phyloP scores from a whole-genome alignment of 78 protist genomes.

The Dictyostelium discoideum region dicty_2.7 NC_007089.4:528501-529000 shows the following conservation, averaged over 20 bases:
- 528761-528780: slow-evolving; percentile 73
- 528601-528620: slow-evolving; percentile 39
- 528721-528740: slow-evolving; percentile 74
- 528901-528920: background rate
- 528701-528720: slow-evolving; percentile 68
- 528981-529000: slow-evolving; percentile 41
- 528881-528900: slow-evolving; percentile 47
- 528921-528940: background rate
- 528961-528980: slow-evolving; percentile 78
- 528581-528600: slow-evolving; percentile 29
- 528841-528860: slow-evolving; percentile 69
- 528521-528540: slow-evolving; percentile 75
- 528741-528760: slow-evolving; percentile 57
- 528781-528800: slow-evolving; percentile 62
- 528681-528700: slow-evolving; percentile 61
- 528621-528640: slow-evolving; percentile 27
- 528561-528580: slow-evolving; percentile 4
- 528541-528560: slow-evolving; percentile 64
- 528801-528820: slow-evolving; percentile 59
- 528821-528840: slow-evolving; percentile 70
- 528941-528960: slow-evolving; percentile 52
- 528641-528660: slow-evolving; percentile 34
- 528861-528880: slow-evolving; percentile 55
- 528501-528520: slow-evolving; percentile 35
- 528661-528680: slow-evolving; percentile 72